Evolutionary conservation across 257 asterid genomes (phyloP).

Genomic region (Solanum ossicruentum): DNA sequence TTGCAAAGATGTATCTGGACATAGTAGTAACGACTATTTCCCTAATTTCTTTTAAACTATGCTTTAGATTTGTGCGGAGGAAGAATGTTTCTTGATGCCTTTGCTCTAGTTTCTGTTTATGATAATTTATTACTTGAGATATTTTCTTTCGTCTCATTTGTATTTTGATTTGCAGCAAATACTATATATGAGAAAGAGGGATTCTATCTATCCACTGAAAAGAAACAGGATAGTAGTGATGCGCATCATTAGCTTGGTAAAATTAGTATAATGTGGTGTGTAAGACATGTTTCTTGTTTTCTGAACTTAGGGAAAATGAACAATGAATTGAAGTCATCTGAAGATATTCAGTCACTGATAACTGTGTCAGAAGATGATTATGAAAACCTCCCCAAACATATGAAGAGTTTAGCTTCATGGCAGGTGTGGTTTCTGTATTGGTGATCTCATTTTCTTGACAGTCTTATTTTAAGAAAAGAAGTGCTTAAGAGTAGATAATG

Average conservation of each 20-base stretch:
- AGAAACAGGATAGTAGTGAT: constrained; percentile 8
- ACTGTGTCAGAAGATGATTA: constrained; percentile 49
- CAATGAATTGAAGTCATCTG: constrained; percentile 10
- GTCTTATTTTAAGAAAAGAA: background rate
- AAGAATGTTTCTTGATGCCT: background rate
- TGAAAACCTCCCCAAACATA: constrained; percentile 63
- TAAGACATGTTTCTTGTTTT: constrained; percentile 2
- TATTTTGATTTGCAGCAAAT: constrained; percentile 24
- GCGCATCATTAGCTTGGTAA: background rate
- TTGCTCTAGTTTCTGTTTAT: background rate
- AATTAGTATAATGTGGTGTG: background rate
- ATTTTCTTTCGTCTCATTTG: background rate
- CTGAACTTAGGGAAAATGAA: constrained; percentile 14
- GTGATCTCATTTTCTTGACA: background rate
- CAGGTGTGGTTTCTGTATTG: constrained; percentile 37
- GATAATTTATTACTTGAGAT: background rate
- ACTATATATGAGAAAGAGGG: constrained; percentile 15
- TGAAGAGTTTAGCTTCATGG: constrained; percentile 71
- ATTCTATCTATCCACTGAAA: constrained; percentile 11
- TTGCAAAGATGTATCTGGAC: background rate
- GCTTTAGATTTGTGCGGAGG: background rate
- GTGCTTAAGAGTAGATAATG: background rate
- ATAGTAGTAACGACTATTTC: background rate
- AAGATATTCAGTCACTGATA: constrained; percentile 22
- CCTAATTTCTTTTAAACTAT: background rate